Evolutionary conservation across 1,139 yeast genomes (phyloP).

Genomic region (Kodamaea alishanica): DNA sequence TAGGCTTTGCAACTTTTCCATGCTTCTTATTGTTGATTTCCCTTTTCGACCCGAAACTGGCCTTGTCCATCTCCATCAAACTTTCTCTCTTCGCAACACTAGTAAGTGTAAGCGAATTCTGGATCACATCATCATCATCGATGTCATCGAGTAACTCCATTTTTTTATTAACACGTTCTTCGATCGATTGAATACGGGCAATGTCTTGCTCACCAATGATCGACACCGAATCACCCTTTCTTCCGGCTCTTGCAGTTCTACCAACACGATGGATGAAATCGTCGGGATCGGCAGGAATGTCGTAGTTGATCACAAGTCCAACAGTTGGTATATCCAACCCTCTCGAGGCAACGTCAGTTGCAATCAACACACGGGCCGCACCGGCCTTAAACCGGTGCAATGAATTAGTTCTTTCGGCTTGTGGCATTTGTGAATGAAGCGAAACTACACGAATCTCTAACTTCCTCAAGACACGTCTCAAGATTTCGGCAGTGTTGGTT

Average conservation of each 20-base stretch:
- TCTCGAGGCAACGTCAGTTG: slow-evolving; percentile 96
- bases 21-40: slow-evolving; percentile 50
- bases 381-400: slow-evolving; percentile 90
- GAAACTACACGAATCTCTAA: slow-evolving; percentile 82
- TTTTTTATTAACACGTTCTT: slow-evolving; percentile 73
- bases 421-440: slow-evolving; percentile 93
- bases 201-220: slow-evolving; percentile 86
- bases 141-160: slow-evolving; percentile 70
- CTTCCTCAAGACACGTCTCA: slow-evolving; percentile 69
- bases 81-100: slow-evolving; percentile 88
- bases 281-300: slow-evolving; percentile 94
- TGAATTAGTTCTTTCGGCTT: slow-evolving; percentile 83
- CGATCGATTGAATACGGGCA: slow-evolving; percentile 76
- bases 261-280: slow-evolving; percentile 98
- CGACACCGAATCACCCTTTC: slow-evolving; percentile 54
- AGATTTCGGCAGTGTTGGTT: slow-evolving; percentile 82
- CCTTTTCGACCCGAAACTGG: slow-evolving; percentile 74
- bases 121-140: slow-evolving; percentile 72
- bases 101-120: slow-evolving; percentile 62
- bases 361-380: slow-evolving; percentile 87
- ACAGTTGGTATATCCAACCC: slow-evolving; percentile 96
- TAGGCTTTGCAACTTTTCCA: slow-evolving; percentile 7
- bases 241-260: slow-evolving; percentile 99
- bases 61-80: slow-evolving; percentile 88
- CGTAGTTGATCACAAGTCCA: slow-evolving; percentile 83